These are phyloP conservation scores for Terfezia boudieri DNA, from an alignment of 495 filamentous ascomycete genomes.

Conservation along the genomic window DNA sequence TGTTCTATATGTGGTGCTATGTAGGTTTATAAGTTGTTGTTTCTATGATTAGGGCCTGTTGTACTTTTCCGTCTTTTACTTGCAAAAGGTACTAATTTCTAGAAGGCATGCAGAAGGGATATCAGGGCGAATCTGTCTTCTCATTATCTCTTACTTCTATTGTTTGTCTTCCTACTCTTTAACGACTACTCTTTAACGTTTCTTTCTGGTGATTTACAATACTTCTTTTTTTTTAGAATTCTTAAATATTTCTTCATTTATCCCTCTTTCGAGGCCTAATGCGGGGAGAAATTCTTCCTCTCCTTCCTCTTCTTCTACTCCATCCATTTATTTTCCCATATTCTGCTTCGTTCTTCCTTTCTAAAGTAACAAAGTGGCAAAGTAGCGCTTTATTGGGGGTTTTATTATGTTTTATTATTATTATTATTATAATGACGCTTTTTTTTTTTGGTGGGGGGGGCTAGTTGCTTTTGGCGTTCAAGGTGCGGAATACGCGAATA, in stretches of 20 bases:
- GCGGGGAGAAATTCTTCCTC: not conserved
- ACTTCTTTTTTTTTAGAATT: not conserved
- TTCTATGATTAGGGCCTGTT: not conserved
- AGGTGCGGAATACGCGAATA: too few species aligned
- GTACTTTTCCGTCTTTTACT: not conserved
- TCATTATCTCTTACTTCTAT: slow-evolving; percentile 1
- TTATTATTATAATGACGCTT: too few species aligned
- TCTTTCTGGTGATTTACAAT: slow-evolving; percentile 2
- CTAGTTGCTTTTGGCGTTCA: too few species aligned
- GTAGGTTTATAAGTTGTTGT: not conserved
- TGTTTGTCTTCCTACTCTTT: too few species aligned
- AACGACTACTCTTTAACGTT: not conserved
- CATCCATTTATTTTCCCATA: not conserved
- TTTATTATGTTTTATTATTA: too few species aligned
- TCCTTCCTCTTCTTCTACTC: slow-evolving; percentile 1
- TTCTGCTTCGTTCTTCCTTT: not conserved
- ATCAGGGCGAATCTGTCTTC: slow-evolving; percentile 1
- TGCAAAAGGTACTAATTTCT: not conserved
- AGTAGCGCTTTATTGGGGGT: too few species aligned
- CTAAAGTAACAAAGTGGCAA: not conserved
- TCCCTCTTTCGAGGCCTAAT: not conserved
- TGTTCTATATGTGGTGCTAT: not conserved
- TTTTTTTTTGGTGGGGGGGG: too few species aligned
- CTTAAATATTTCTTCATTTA: not conserved
- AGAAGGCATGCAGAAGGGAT: slow-evolving; percentile 6